These are phyloP conservation scores for Pneumocystis canis DNA, from an alignment of 1,139 yeast genomes.

Conservation along the genomic window DNA sequence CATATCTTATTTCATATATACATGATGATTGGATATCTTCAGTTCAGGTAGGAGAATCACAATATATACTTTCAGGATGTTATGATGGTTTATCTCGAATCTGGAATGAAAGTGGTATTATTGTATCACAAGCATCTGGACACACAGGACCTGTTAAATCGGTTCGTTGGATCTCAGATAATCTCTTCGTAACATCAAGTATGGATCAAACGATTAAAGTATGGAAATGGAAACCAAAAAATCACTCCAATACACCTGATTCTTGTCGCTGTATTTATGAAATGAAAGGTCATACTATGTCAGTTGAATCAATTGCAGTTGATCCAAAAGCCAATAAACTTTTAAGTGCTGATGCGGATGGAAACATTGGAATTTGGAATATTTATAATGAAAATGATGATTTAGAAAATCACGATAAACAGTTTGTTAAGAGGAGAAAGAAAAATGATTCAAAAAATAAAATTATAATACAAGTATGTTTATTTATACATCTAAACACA, in stretches of 20 bases:
- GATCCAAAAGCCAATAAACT: constrained; percentile 40
- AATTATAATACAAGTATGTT: not conserved
- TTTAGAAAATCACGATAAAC: constrained; percentile 53
- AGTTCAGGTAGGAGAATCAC: constrained; percentile 33
- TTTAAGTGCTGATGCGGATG: constrained; percentile 73
- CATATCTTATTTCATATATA: constrained; percentile 70
- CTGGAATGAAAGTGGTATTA: constrained; percentile 72
- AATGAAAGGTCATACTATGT: not conserved
- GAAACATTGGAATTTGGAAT: constrained; percentile 77
- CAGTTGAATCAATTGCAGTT: constrained; percentile 30
- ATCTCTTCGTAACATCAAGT: constrained; percentile 71
- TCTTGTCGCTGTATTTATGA: not conserved
- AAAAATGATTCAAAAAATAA: constrained; percentile 19
- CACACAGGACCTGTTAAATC: constrained; percentile 77
- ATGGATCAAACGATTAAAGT: constrained; percentile 77
- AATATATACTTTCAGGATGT: constrained; percentile 65
- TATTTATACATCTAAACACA: not conserved
- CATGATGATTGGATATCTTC: constrained; percentile 96
- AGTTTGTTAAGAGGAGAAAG: constrained; percentile 31
- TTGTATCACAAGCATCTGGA: constrained; percentile 69
- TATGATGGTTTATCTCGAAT: constrained; percentile 90
- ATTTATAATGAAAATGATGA: constrained; percentile 61
- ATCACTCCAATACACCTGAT: constrained; percentile 20
- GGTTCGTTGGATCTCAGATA: constrained; percentile 50
- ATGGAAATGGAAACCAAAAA: constrained; percentile 56